These are phyloP conservation scores for Zasmidium cellare DNA, from an alignment of 2,329 filamentous ascomycete species.

Conservation along the genomic window DNA sequence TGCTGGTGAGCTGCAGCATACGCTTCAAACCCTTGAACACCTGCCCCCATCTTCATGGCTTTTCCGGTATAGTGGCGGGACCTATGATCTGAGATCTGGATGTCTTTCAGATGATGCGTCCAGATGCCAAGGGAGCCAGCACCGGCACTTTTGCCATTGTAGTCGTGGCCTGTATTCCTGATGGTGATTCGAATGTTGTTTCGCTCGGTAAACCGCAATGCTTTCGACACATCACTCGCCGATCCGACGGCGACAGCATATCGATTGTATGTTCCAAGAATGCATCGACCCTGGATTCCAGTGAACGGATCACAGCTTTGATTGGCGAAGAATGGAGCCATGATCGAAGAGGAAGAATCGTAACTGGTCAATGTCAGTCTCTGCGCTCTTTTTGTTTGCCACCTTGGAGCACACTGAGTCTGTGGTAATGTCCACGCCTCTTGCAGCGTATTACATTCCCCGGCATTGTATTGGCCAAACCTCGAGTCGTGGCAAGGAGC, in stretches of 20 bases:
- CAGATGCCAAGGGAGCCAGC: slow-evolving; percentile 59
- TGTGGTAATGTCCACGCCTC: slow-evolving; percentile 47
- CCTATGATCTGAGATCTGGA: slow-evolving; percentile 45
- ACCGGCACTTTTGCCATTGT: slow-evolving; percentile 62
- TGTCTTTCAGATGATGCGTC: slow-evolving; percentile 56
- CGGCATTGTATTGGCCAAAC: slow-evolving; percentile 44
- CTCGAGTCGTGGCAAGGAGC: slow-evolving; percentile 52
- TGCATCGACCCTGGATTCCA: slow-evolving; percentile 36
- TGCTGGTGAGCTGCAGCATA: slow-evolving; percentile 47
- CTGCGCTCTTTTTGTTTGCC: not conserved
- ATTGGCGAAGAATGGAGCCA: slow-evolving; percentile 42
- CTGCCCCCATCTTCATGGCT: slow-evolving; percentile 56
- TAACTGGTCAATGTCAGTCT: slow-evolving; percentile 14
- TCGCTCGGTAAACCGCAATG: slow-evolving; percentile 18
- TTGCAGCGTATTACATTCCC: slow-evolving; percentile 43
- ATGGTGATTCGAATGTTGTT: slow-evolving; percentile 54
- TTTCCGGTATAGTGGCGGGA: slow-evolving; percentile 47
- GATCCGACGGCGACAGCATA: slow-evolving; percentile 30
- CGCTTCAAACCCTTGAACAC: slow-evolving; percentile 52
- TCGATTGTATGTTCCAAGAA: slow-evolving; percentile 45
- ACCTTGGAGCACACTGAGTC: slow-evolving; percentile 40
- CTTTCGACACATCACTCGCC: slow-evolving; percentile 4
- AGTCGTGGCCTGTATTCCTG: slow-evolving; percentile 43
- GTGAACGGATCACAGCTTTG: slow-evolving; percentile 46
- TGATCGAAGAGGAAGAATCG: slow-evolving; percentile 39